These are phyloP conservation scores for Heliamphora pulchella DNA, from an alignment of 179 eudicot species.

Conservation along the genomic window DNA sequence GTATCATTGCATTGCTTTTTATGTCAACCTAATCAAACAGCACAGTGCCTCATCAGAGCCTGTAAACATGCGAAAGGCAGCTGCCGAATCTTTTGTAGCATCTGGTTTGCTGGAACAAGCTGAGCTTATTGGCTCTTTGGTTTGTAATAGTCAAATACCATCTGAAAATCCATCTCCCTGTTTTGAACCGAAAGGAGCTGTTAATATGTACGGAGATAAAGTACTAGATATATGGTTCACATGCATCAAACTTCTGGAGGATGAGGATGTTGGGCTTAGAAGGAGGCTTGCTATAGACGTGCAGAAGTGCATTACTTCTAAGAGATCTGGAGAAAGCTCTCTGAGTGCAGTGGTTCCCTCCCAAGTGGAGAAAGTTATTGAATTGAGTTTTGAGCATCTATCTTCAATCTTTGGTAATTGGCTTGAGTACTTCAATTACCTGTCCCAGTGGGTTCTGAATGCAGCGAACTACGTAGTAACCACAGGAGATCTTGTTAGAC, in stretches of 20 bases:
- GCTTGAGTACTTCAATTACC: constrained; percentile 59
- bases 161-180: constrained; percentile 23
- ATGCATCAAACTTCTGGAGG: constrained; percentile 83
- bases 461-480: constrained; percentile 47
- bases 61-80: constrained; percentile 72
- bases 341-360: constrained; percentile 47
- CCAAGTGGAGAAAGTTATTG: constrained; percentile 89
- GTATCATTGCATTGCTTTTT: constrained; percentile 46
- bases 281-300: constrained; percentile 57
- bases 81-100: constrained; percentile 75
- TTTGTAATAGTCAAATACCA: constrained; percentile 27
- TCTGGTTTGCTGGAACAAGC: constrained; percentile 83
- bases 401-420: constrained; percentile 71
- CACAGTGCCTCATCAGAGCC: constrained; percentile 74
- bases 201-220: constrained; percentile 42
- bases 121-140: constrained; percentile 38
- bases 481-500: constrained; percentile 68
- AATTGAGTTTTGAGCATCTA: constrained; percentile 62
- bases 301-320: constrained; percentile 49
- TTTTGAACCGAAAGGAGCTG: constrained; percentile 27
- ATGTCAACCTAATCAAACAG: constrained; percentile 43
- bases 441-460: constrained; percentile 47
- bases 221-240: constrained; percentile 67
- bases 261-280: constrained; percentile 72
- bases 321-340: constrained; percentile 22